Percentiles rank a stretch among this genome's conserved stretches.
These are phyloP conservation scores for Chlorella sp. DNA, from an alignment of 139 green algal genomes.

Conservation along the genomic window DNA sequence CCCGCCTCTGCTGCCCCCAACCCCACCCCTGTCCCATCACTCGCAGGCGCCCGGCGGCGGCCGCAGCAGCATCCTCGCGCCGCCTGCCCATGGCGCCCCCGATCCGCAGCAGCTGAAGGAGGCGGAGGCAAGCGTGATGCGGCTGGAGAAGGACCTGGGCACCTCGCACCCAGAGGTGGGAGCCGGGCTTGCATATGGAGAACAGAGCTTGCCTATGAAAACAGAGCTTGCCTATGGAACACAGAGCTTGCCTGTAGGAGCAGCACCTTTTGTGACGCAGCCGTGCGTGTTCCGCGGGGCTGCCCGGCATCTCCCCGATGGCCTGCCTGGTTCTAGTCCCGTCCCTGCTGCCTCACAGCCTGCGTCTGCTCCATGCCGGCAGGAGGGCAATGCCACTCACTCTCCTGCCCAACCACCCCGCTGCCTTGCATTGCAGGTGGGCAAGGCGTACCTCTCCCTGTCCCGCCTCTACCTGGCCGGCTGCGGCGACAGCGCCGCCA, in stretches of 20 bases:
- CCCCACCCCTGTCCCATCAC: background rate
- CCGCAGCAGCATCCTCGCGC: background rate
- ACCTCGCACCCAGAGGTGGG: conserved; percentile 39
- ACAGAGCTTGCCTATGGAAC: no score
- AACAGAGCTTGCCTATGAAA: no score
- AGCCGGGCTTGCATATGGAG: no score
- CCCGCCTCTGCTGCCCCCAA: background rate
- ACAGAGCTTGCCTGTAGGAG: no score
- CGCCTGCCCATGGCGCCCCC: background rate
- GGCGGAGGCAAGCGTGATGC: conserved; percentile 37
- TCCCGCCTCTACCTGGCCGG: conserved; percentile 31
- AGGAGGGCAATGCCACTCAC: background rate
- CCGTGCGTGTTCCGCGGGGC: no score
- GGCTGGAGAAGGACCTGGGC: conserved; percentile 41
- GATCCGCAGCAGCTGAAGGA: conserved; percentile 16
- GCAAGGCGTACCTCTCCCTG: conserved; percentile 37
- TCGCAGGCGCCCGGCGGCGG: background rate
- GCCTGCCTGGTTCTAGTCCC: no score
- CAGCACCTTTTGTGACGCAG: no score
- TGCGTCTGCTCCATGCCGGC: no score
- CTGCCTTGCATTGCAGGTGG: conserved; percentile 13
- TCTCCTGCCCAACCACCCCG: background rate
- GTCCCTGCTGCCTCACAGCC: no score
- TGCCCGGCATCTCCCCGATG: no score
- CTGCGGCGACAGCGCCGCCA: background rate